phyloP scores from a whole-genome alignment of 441 rosid genomes.

The Pelargonium fulgidum region DNA sequence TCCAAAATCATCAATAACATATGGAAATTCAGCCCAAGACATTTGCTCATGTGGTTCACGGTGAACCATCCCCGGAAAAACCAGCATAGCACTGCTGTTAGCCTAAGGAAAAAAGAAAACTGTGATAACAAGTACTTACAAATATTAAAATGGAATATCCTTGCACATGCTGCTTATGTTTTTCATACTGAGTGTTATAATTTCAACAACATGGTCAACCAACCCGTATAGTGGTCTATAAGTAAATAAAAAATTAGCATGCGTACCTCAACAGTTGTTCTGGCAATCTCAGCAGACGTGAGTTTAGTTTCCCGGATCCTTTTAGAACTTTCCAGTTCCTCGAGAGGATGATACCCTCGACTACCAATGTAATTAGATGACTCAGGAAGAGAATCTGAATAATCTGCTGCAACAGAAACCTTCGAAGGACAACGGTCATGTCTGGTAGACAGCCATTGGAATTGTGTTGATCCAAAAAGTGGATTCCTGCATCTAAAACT shows the following conservation, averaged over 20 bases:
- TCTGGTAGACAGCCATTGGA: constrained; percentile 44
- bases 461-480: constrained; percentile 43
- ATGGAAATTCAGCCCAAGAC: constrained; percentile 75
- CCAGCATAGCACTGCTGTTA: constrained; percentile 58
- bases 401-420: constrained; percentile 91
- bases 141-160: constrained; percentile 2
- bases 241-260: constrained; percentile 13
- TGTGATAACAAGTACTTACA: constrained; percentile 12
- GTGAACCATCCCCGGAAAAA: constrained; percentile 76
- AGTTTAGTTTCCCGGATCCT: constrained; percentile 58
- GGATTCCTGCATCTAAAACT: constrained; percentile 48
- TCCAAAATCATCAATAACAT: constrained; percentile 84
- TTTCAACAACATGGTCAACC: not conserved
- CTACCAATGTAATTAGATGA: constrained; percentile 51
- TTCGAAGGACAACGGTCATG: constrained; percentile 56
- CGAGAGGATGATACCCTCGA: constrained; percentile 81
- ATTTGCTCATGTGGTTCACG: constrained; percentile 76
- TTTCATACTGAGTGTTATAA: not conserved
- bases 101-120: constrained; percentile 43
- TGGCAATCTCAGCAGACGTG: constrained; percentile 64
- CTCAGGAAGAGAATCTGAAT: constrained; percentile 81
- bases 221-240: constrained; percentile 8
- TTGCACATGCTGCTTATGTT: constrained; percentile 2
- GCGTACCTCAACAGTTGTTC: constrained; percentile 74
- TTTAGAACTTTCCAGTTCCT: constrained; percentile 58